These are phyloP conservation scores for Claviceps sorghi DNA, from an alignment of 2,329 filamentous ascomycete genomes.

Conservation along the genomic window DNA sequence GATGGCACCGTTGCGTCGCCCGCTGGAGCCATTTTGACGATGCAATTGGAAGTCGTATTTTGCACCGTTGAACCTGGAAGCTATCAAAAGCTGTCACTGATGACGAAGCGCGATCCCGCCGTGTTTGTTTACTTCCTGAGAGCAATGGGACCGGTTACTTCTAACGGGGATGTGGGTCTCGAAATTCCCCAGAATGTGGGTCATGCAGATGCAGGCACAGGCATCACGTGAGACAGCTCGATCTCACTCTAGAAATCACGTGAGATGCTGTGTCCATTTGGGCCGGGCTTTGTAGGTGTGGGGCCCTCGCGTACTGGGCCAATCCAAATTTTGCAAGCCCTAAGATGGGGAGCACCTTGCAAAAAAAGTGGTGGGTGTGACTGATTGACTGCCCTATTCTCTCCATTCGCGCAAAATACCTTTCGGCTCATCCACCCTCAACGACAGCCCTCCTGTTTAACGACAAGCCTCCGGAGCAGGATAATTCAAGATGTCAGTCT, in stretches of 20 bases:
- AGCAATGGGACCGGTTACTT: slow-evolving; percentile 7
- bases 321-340: slow-evolving; percentile 27
- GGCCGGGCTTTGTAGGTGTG: slow-evolving; percentile 1
- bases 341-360: slow-evolving; percentile 18
- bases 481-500: slow-evolving; percentile 30
- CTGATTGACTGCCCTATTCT: slow-evolving; percentile 22
- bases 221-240: not conserved
- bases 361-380: slow-evolving; percentile 22
- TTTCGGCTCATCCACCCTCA: slow-evolving; percentile 21
- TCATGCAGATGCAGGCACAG: not conserved
- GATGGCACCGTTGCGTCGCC: slow-evolving; percentile 36
- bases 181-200: not conserved
- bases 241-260: not conserved
- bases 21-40: slow-evolving; percentile 17
- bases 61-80: slow-evolving; percentile 4
- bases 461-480: slow-evolving; percentile 25
- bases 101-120: slow-evolving; percentile 14
- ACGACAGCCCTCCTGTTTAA: slow-evolving; percentile 24
- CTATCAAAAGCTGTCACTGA: not conserved
- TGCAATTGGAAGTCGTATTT: slow-evolving; percentile 10
- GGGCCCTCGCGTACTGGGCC: slow-evolving; percentile 15
- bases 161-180: slow-evolving; percentile 1
- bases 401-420: slow-evolving; percentile 23
- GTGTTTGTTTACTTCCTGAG: slow-evolving; percentile 25
- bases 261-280: not conserved